These are phyloP conservation scores for Dioscorea zingiberensis DNA, from an alignment of 106 monocot species.

Conservation along the genomic window DNA sequence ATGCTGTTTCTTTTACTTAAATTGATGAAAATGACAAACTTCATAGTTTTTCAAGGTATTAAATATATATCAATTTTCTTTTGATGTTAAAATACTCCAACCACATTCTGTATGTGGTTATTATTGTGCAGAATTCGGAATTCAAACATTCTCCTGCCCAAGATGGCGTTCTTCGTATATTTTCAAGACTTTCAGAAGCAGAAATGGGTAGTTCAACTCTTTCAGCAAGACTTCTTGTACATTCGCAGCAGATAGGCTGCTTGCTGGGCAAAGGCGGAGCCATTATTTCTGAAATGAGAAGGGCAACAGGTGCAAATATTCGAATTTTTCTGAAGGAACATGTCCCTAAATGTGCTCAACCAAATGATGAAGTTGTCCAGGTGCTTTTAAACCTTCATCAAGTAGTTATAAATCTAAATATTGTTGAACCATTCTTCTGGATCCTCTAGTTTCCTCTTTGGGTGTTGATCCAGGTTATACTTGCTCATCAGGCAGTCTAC, in stretches of 20 bases:
- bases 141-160: conserved; percentile 65
- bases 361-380: conserved; percentile 87
- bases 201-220: conserved; percentile 42
- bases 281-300: conserved; percentile 84
- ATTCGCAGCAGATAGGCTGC: conserved; percentile 76
- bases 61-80: no score
- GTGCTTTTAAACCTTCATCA: conserved; percentile 10
- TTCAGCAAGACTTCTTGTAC: conserved; percentile 77
- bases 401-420: no score
- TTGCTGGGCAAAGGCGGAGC: conserved; percentile 70
- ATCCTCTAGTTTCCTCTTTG: no score
- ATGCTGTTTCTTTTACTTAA: not conserved
- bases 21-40: no score
- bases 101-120: not conserved
- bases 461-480: no score
- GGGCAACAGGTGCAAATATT: conserved; percentile 71
- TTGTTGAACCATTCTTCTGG: no score
- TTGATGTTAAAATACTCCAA: no score
- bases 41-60: no score
- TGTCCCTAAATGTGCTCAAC: conserved; percentile 67
- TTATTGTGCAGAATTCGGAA: conserved; percentile 49
- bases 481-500: no score
- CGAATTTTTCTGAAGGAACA: conserved; percentile 74
- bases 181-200: conserved; percentile 50
- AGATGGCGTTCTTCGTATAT: conserved; percentile 69